Percentiles rank a stretch among this genome's conserved stretches.
phyloP scores from a whole-genome alignment of 306 rosid species.

The Arachis stenosperma region DNA sequence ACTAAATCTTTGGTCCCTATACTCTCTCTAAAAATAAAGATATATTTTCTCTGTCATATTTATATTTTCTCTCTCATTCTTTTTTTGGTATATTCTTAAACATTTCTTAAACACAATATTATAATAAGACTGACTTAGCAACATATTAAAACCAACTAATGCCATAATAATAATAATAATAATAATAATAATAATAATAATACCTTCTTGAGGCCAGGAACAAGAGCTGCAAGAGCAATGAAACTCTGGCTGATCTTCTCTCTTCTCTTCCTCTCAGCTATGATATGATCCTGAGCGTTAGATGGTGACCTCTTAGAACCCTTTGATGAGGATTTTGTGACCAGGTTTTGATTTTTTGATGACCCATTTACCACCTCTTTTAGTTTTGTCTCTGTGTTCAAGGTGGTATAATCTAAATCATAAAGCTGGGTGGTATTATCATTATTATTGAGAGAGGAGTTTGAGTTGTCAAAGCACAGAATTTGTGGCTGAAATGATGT shows the following conservation, averaged over 20 bases:
- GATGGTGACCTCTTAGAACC: conserved; percentile 45
- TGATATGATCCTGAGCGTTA: conserved; percentile 69
- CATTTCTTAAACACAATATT: no score
- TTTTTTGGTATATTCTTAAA: no score
- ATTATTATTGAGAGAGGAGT: conserved; percentile 5
- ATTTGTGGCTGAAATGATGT: conserved; percentile 51
- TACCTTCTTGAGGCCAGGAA: conserved; percentile 85
- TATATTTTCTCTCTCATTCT: no score
- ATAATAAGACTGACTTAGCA: no score
- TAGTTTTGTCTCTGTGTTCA: conserved; percentile 40
- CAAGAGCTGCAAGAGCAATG: conserved; percentile 77
- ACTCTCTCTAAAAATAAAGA: no score
- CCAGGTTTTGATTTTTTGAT: conserved; percentile 38
- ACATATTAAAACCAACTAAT: no score
- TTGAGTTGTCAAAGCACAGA: conserved; percentile 61
- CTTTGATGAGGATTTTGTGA: conserved; percentile 31
- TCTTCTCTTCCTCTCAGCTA: conserved; percentile 81
- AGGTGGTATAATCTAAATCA: conserved; percentile 27
- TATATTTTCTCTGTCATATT: no score
- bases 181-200: no score
- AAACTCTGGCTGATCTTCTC: conserved; percentile 79
- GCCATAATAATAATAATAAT: no score
- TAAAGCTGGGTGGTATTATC: conserved; percentile 22
- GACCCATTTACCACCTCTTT: conserved; percentile 19
- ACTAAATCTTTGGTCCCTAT: no score